Percentiles rank a stretch among this genome's conserved stretches.
These are phyloP conservation scores for Plasmodium adleri DNA, from an alignment of 169 alveolate species.

Conservation along the genomic window DNA sequence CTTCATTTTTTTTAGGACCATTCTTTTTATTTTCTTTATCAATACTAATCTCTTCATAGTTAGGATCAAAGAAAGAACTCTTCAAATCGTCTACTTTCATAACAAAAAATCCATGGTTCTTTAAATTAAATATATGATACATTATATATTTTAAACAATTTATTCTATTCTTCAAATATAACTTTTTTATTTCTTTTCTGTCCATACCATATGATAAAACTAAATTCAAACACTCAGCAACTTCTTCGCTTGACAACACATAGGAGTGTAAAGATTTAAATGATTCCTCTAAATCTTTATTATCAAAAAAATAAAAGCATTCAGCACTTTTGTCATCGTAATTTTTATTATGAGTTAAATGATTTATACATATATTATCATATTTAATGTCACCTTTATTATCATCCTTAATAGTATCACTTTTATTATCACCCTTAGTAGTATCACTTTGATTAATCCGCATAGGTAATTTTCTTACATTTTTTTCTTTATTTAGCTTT, in stretches of 20 bases:
- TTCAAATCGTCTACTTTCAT: neutral
- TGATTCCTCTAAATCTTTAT: slow-evolving; percentile 2
- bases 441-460: neutral
- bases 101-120: slow-evolving; percentile 1
- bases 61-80: neutral
- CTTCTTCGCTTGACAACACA: slow-evolving; percentile 23
- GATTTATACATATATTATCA: too few species aligned
- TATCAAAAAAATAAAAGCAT: neutral
- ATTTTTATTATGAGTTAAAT: too few species aligned
- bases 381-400: too few species aligned
- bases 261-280: slow-evolving; percentile 21
- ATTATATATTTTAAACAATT: slow-evolving; percentile 34
- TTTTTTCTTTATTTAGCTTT: slow-evolving; percentile 17
- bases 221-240: slow-evolving; percentile 7
- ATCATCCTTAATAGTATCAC: too few species aligned
- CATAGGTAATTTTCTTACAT: neutral
- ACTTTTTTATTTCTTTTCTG: slow-evolving; percentile 32
- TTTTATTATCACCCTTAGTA: neutral
- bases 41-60: neutral
- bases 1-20: neutral
- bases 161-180: slow-evolving; percentile 37
- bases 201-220: slow-evolving; percentile 40
- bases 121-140: slow-evolving; percentile 19
- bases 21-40: neutral
- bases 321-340: neutral